Evolutionary conservation across 805 yeast genomes (phyloP).

Genomic region (Metschnikowia orientalis): DNA sequence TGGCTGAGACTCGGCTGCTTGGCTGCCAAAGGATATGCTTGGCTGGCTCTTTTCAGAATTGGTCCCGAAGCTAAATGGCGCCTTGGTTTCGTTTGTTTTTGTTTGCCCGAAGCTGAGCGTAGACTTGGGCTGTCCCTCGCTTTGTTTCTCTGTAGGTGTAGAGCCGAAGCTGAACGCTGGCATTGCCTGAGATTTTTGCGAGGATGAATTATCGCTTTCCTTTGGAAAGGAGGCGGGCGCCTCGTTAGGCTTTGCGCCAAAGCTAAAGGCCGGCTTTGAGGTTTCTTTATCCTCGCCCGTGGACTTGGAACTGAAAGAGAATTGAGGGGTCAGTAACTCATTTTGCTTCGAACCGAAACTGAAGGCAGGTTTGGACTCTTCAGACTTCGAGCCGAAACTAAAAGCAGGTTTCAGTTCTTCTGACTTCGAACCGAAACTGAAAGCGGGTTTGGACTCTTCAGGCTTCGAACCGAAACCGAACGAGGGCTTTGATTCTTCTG

Average conservation of each 20-base stretch:
- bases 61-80: conserved; percentile 6
- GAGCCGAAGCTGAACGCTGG: conserved; percentile 1
- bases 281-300: background rate
- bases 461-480: background rate
- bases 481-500: background rate
- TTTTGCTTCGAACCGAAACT: conserved; percentile 9
- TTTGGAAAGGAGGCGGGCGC: too few species aligned
- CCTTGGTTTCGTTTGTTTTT: conserved; percentile 1
- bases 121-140: background rate
- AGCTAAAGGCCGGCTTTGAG: conserved; percentile 3
- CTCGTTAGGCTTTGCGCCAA: too few species aligned
- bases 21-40: conserved; percentile 1
- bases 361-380: conserved; percentile 4
- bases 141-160: background rate
- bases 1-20: conserved; percentile 5
- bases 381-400: conserved; percentile 2
- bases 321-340: too few species aligned
- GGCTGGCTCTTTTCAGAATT: background rate
- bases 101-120: conserved; percentile 3
- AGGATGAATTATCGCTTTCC: too few species aligned
- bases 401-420: conserved; percentile 2
- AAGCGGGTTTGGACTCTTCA: conserved; percentile 2
- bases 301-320: too few species aligned
- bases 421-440: conserved; percentile 2
- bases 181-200: background rate